Evolutionary conservation across 345 rosid genomes (phyloP).

Genomic region (Euphorbia pulcherrima): DNA sequence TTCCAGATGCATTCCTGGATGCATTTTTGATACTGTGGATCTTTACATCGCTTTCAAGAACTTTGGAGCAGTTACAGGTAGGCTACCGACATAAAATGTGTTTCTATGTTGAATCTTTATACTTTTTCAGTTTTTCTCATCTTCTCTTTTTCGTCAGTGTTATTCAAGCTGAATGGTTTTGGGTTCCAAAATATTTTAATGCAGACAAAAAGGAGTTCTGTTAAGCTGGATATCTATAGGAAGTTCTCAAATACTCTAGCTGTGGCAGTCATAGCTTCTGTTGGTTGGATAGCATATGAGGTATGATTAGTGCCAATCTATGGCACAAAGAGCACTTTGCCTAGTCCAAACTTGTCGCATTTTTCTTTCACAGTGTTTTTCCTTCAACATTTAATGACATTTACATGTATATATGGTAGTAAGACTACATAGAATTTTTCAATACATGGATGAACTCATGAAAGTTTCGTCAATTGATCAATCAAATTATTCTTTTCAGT

Average conservation of each 20-base stretch:
- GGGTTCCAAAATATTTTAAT: constrained; percentile 12
- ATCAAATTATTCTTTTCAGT: not conserved
- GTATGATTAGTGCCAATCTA: constrained; percentile 32
- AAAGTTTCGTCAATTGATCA: not conserved
- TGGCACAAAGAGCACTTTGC: not conserved
- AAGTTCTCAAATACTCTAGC: constrained; percentile 91
- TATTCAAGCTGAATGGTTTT: constrained; percentile 2
- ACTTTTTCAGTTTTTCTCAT: not conserved
- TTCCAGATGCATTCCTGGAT: constrained; percentile 90
- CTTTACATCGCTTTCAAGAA: constrained; percentile 77
- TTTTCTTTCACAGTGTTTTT: not conserved
- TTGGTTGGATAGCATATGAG: constrained; percentile 88
- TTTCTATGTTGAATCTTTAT: not conserved
- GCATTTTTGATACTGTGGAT: constrained; percentile 95
- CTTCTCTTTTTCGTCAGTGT: not conserved
- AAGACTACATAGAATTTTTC: not conserved
- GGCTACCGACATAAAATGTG: not conserved
- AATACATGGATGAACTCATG: not conserved
- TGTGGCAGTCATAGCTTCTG: constrained; percentile 76
- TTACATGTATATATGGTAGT: not conserved
- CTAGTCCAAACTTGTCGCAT: constrained; percentile 2
- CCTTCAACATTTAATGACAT: not conserved
- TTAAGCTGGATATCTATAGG: constrained; percentile 84
- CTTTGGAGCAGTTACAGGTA: constrained; percentile 90
- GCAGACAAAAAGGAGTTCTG: constrained; percentile 76